Conservation (phyloP, 495 filamentous ascomycete species). For the Thermochaetoides thermophila region DNA sequence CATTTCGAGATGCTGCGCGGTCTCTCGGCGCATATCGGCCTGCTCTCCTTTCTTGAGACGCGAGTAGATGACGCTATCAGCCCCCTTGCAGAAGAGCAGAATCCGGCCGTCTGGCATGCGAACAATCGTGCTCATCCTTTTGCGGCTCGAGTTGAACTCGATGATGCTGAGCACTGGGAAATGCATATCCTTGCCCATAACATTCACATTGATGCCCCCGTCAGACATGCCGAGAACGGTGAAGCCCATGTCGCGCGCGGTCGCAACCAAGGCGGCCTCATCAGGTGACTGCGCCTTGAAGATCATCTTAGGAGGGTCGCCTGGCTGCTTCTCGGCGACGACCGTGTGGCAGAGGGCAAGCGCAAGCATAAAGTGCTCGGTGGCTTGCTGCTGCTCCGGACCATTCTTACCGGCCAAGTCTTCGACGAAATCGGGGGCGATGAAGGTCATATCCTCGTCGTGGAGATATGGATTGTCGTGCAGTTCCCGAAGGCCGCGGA, state of each 20-base stretch:
- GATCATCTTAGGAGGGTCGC: constrained; percentile 76
- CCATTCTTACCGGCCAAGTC: constrained; percentile 68
- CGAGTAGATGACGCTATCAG: constrained; percentile 94
- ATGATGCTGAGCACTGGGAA: constrained; percentile 87
- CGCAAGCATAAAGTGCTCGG: constrained; percentile 85
- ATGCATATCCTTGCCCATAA: constrained; percentile 69
- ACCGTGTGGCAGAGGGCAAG: constrained; percentile 93
- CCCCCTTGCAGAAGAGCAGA: constrained; percentile 91
- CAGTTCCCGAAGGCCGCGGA: constrained; percentile 55
- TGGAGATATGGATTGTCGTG: constrained; percentile 84
- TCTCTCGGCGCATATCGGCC: constrained; percentile 61
- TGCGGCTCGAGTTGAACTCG: constrained; percentile 94
- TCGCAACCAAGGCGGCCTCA: constrained; percentile 87
- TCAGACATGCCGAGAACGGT: constrained; percentile 72
- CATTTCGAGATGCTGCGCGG: constrained; percentile 89
- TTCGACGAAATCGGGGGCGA: constrained; percentile 74
- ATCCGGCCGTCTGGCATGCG: constrained; percentile 91
- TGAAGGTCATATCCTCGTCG: constrained; percentile 80
- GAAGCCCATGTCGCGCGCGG: constrained; percentile 89
- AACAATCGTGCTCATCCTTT: constrained; percentile 97
- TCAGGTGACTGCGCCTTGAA: constrained; percentile 98
- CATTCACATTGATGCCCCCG: constrained; percentile 69
- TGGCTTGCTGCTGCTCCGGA: constrained; percentile 58
- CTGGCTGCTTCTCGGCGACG: constrained; percentile 77
- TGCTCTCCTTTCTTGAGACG: constrained; percentile 78